Base-by-base conservation (phyloP, 2,329 filamentous ascomycete species). In the Fusarium siculi region DNA sequence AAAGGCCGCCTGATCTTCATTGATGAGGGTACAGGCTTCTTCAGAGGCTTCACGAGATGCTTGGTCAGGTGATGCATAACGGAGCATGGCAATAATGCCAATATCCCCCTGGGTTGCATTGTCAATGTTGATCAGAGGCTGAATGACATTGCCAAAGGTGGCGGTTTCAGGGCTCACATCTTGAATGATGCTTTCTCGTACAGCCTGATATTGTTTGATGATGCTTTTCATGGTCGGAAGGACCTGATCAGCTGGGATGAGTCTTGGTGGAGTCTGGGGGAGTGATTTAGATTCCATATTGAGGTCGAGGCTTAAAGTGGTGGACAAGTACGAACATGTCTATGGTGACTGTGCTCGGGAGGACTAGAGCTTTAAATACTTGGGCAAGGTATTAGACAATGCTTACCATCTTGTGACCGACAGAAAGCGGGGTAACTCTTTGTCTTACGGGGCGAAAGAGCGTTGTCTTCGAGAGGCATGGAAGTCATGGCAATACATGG, bases 151-250 rank as follows among this genome's bases (percentile, higher is more conserved):
- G 15, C 8, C 7, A 11, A 34, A 32, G 21, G 0, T 23, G 28
- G 28, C 15, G 4, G 28, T 9, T 23, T 50, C 15, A 0, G 4
- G 7, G 14, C 18, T 8, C 4, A n/a, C 14, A 50, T 5, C 5
- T 18, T 9, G 9, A 32, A 34, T 7, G 5, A 32, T 50, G 7
- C 1, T 5, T 34, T 50, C 21, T 0, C 46, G 21, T 12, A 23
- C 5, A 18, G 21, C 14, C 7, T 7, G 10, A 5, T 23, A 34
- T 7, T 12, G 21, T 0, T 2, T 4, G 21, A 50, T 8, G 4
- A 50, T 50, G 7, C 30, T 1, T 32, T 34, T 50, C 30, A 34
- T 50, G 4, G 28, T 34, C 2, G 15, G 10, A 19, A 34, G 7
- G 9, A 34, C 2, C 5, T 18, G 28, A 19, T 34, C 7, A 18